These are phyloP conservation scores for Usnea hakonensis DNA, from an alignment of 495 filamentous ascomycete genomes.

Conservation along the genomic window DNA sequence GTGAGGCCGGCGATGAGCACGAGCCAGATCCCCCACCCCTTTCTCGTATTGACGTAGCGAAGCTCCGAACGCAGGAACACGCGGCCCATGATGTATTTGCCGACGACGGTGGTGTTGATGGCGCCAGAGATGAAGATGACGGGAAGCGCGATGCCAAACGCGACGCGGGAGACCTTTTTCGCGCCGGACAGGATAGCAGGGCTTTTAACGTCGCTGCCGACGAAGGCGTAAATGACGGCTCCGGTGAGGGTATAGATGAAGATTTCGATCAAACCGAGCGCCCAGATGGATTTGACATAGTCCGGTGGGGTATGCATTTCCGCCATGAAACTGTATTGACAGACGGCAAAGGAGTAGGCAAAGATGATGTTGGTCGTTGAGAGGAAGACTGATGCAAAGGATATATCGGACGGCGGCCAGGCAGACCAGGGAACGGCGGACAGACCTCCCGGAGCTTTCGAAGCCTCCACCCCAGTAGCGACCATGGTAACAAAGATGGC, in stretches of 20 bases:
- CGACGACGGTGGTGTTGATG: conserved; percentile 51
- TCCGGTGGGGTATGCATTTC: conserved; percentile 64
- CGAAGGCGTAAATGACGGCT: conserved; percentile 60
- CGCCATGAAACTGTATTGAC: conserved; percentile 62
- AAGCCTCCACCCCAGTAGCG: conserved; percentile 44
- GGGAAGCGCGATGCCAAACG: conserved; percentile 67
- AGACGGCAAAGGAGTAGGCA: conserved; percentile 54
- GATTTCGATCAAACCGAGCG: conserved; percentile 51
- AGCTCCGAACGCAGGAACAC: conserved; percentile 47
- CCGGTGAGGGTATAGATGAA: conserved; percentile 59
- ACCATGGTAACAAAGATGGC: conserved; percentile 65
- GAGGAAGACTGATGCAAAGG: conserved; percentile 40
- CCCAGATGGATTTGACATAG: conserved; percentile 50
- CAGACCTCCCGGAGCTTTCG: conserved; percentile 30
- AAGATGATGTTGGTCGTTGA: conserved; percentile 65
- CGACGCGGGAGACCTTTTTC: conserved; percentile 53
- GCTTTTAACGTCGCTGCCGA: conserved; percentile 56
- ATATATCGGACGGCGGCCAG: conserved; percentile 31
- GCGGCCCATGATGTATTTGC: conserved; percentile 55
- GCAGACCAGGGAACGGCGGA: conserved; percentile 32
- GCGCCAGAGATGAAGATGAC: conserved; percentile 62
- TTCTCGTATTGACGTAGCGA: conserved; percentile 49
- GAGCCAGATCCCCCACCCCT: conserved; percentile 52
- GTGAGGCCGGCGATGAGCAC: conserved; percentile 47
- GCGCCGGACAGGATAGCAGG: conserved; percentile 66